phyloP scores from a whole-genome alignment of 441 rosid genomes.

The Lepidium campestre region DNA sequence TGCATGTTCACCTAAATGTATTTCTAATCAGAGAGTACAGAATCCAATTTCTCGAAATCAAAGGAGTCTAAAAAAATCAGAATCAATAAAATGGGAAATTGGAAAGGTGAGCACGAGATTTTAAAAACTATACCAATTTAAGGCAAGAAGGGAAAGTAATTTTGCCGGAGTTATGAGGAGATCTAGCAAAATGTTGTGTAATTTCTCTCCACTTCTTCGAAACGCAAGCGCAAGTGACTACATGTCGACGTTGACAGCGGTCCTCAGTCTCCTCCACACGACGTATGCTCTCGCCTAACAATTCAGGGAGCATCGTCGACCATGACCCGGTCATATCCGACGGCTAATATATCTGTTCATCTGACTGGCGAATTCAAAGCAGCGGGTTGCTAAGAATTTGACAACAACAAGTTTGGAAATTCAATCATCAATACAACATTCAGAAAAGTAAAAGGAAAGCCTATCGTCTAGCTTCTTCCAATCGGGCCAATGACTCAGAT shows the following conservation, averaged over 20 bases:
- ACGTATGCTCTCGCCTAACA: conserved; percentile 67
- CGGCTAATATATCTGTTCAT: too few relatives aligned
- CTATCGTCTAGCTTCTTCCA: too few relatives aligned
- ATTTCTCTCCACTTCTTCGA: conserved; percentile 82
- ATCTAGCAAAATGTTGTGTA: conserved; percentile 48
- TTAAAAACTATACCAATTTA: conserved; percentile 43
- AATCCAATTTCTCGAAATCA: neutral
- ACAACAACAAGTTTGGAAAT: too few relatives aligned
- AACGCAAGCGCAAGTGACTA: conserved; percentile 77
- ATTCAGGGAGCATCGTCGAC: conserved; percentile 76
- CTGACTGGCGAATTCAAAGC: too few relatives aligned
- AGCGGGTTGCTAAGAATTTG: too few relatives aligned
- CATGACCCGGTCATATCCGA: conserved; percentile 38
- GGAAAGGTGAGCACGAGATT: neutral
- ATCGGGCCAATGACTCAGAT: too few relatives aligned
- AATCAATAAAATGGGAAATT: neutral
- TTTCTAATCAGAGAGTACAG: neutral
- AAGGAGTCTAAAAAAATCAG: neutral
- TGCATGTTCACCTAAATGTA: neutral
- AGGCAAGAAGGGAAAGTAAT: conserved; percentile 93
- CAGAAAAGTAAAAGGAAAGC: too few relatives aligned
- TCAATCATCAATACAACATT: too few relatives aligned
- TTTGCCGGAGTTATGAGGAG: conserved; percentile 38
- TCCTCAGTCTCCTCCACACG: conserved; percentile 73
- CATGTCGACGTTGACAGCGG: conserved; percentile 54